Evolutionary conservation across 2,329 filamentous ascomycete species (phyloP).

Genomic region (Fusarium scirpi): DNA sequence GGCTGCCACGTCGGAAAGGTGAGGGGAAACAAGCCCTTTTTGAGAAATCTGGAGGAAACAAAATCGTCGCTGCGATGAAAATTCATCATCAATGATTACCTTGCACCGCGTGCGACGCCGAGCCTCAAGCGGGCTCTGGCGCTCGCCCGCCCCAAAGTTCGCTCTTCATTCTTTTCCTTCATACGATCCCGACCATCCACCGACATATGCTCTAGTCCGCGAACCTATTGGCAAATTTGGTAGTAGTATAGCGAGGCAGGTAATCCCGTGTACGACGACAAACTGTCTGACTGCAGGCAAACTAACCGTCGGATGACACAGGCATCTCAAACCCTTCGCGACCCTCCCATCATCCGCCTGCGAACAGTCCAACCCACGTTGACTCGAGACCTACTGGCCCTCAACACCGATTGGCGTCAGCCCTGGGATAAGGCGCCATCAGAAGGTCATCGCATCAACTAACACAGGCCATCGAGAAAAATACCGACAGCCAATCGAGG

Average conservation of each 20-base stretch:
- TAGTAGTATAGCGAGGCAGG: neutral
- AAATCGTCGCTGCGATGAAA: slow-evolving; percentile 12
- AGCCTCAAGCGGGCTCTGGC: neutral
- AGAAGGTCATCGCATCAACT: neutral
- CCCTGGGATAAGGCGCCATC: neutral
- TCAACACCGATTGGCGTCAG: neutral
- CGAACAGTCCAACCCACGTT: neutral
- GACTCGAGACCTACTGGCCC: neutral
- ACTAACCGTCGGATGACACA: neutral
- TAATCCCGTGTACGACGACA: neutral
- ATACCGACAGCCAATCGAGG: neutral
- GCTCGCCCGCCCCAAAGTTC: neutral
- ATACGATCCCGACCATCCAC: neutral
- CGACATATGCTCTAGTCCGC: neutral
- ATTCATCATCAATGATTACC: neutral
- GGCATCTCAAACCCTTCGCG: neutral
- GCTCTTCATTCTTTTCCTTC: neutral
- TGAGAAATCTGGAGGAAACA: neutral
- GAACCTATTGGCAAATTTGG: neutral
- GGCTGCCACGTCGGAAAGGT: too few relatives aligned
- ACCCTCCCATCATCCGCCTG: neutral
- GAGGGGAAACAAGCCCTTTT: too few relatives aligned
- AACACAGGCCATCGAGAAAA: neutral
- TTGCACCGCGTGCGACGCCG: neutral
- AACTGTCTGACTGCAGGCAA: neutral